Base-by-base conservation (phyloP, 2,329 filamentous ascomycete species). In the Penicillium sp. region DNA sequence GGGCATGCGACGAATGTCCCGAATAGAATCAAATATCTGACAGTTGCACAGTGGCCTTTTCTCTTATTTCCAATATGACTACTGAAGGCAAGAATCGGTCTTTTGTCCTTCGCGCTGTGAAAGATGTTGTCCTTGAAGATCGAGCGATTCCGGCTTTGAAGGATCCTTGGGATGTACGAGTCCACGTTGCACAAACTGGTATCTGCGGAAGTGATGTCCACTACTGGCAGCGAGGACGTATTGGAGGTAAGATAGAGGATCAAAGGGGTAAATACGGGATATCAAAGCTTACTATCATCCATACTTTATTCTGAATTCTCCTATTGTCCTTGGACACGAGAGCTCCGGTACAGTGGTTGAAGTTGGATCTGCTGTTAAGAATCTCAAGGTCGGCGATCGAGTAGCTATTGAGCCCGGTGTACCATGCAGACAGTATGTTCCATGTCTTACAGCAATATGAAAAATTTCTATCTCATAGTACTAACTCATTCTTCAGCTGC, bases 91-190 rank as follows among this genome's bases (percentile, higher is more conserved):
- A 48, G 19, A 65, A 64, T 56, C 76, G 69, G 1, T 75, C 79
- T 7, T 80, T 81, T 56, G 79, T 81, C 36, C 73, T 82, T 11
- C 73, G 73, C 36, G 73, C 75, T 5, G 62, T 81, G 47, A 73
- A 79, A 56, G 69, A 77, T 26, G 74, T 79, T 46, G 67, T 68
- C 8, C 76, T 82, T 44, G 77, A 81, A 61, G 67, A 79, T 53
- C 73, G 77, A 0, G 65, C 72, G 1, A 64, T 77, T 3, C 78
- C 78, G 0, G 55, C 61, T 7, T 71, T 81, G 10, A 49, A 58
- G 5, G 64, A 63, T n/a, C 63, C 66, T 8, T 62, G 61, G 49
- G 76, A 81, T 52, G 77, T 81, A 0, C 70, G 74, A 13, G 71
- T 81, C 0, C 74, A 76, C 26, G 68, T 81, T 39, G 69, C 75